A percentile compares a stretch with the other conserved stretches of the same genome.
Evolutionary conservation across 2,329 filamentous ascomycete species (phyloP).

Genomic region (Coccinonectria pachysandricola): DNA sequence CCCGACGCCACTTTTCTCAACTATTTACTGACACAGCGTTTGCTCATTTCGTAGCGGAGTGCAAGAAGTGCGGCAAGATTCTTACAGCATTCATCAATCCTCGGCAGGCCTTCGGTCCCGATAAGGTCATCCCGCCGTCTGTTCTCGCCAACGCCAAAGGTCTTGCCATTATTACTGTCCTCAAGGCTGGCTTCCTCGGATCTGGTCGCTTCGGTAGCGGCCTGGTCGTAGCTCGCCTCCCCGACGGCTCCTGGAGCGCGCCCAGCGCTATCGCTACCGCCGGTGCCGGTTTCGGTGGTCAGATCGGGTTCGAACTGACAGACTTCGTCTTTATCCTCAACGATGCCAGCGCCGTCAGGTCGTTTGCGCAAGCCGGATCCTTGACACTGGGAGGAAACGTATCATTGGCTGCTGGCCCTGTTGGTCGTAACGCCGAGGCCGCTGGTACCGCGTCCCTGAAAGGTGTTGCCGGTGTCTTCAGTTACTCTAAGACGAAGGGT

Average conservation of each 20-base stretch:
- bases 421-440: conserved; percentile 91
- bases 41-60: conserved; percentile 59
- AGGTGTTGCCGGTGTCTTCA: conserved; percentile 85
- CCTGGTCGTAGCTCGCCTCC: conserved; percentile 68
- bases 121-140: conserved; percentile 90
- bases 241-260: conserved; percentile 71
- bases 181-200: conserved; percentile 80
- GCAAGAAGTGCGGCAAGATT: conserved; percentile 94
- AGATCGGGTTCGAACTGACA: conserved; percentile 79
- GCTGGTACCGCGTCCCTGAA: conserved; percentile 86
- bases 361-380: conserved; percentile 85
- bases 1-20: too few species aligned
- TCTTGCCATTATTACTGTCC: conserved; percentile 74
- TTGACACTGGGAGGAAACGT: conserved; percentile 94
- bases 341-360: conserved; percentile 77
- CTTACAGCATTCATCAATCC: conserved; percentile 91
- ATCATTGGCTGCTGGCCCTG: conserved; percentile 84
- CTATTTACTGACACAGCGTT: conserved; percentile 2
- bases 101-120: conserved; percentile 83
- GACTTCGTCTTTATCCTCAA: conserved; percentile 99
- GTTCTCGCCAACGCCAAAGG: conserved; percentile 89
- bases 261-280: conserved; percentile 72
- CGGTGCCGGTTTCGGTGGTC: conserved; percentile 73
- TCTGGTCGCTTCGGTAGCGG: conserved; percentile 74
- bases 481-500: conserved; percentile 96